Conservation (phyloP, 2,329 filamentous ascomycete genomes). For the Alternaria sp. region DNA sequence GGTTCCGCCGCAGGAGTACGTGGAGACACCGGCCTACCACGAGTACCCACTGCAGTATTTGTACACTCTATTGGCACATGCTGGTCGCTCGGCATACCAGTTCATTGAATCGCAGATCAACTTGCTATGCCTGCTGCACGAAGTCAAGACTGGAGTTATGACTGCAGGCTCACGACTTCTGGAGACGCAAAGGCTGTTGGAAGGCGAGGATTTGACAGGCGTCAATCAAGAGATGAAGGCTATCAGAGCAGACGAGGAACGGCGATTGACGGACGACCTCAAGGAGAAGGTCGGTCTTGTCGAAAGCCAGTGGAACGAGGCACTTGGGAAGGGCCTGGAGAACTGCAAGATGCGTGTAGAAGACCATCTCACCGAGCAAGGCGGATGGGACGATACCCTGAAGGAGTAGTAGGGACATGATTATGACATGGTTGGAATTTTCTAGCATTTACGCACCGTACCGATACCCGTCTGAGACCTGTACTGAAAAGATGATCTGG, state of each 20-base stretch:
- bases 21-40: slow-evolving; percentile 85
- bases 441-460: slow-evolving; percentile 35
- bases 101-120: slow-evolving; percentile 97
- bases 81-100: slow-evolving; percentile 92
- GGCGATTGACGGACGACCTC: slow-evolving; percentile 79
- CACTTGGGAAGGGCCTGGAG: slow-evolving; percentile 79
- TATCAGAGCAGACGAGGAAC: slow-evolving; percentile 73
- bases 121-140: slow-evolving; percentile 86
- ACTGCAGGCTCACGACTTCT: slow-evolving; percentile 72
- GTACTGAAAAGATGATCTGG: slow-evolving; percentile 17
- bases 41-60: slow-evolving; percentile 89
- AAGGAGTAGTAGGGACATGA: slow-evolving; percentile 44
- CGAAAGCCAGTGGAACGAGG: slow-evolving; percentile 89
- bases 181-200: slow-evolving; percentile 67
- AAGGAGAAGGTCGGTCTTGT: slow-evolving; percentile 94
- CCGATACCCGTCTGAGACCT: slow-evolving; percentile 48
- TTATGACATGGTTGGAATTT: slow-evolving; percentile 25
- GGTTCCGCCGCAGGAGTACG: slow-evolving; percentile 80
- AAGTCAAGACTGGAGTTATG: slow-evolving; percentile 83
- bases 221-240: slow-evolving; percentile 61
- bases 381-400: slow-evolving; percentile 83
- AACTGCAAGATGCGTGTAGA: slow-evolving; percentile 78
- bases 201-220: slow-evolving; percentile 51
- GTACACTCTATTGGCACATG: slow-evolving; percentile 82
- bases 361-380: slow-evolving; percentile 75